Evolutionary conservation across 192 early-diverging fungal genomes (phyloP).

Genomic region (Coemansia sp.): DNA sequence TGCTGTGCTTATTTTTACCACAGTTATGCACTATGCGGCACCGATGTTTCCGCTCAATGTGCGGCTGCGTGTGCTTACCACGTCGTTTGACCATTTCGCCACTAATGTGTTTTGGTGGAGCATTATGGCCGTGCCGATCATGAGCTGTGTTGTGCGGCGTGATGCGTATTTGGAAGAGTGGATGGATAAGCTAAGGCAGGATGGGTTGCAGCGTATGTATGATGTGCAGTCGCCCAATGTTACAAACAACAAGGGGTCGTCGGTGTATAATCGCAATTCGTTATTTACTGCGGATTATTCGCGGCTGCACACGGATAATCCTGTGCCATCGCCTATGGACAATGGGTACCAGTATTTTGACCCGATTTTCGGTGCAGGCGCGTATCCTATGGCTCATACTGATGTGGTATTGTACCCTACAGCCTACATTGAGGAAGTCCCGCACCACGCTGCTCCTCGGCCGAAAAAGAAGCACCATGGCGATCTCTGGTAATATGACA

Average conservation of each 20-base stretch:
- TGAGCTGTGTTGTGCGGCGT: constrained; percentile 24
- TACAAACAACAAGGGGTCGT: background rate
- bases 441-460: background rate
- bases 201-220: constrained; percentile 37
- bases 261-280: background rate
- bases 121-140: constrained; percentile 36
- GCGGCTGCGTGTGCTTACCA: constrained; percentile 25
- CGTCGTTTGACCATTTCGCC: constrained; percentile 35
- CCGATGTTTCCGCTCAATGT: constrained; percentile 20
- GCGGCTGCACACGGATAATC: background rate
- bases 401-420: background rate
- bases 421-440: background rate
- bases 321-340: background rate
- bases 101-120: constrained; percentile 39
- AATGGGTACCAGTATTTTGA: background rate
- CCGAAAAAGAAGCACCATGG: background rate
- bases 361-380: background rate
- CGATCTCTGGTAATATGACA: background rate
- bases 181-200: constrained; percentile 22
- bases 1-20: constrained; percentile 28
- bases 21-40: constrained; percentile 29
- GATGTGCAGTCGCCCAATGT: constrained; percentile 8
- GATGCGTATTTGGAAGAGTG: constrained; percentile 24
- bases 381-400: background rate
- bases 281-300: background rate